Evolutionary conservation across 2,329 filamentous ascomycete genomes (phyloP).

Genomic region (Lojkania enalia): DNA sequence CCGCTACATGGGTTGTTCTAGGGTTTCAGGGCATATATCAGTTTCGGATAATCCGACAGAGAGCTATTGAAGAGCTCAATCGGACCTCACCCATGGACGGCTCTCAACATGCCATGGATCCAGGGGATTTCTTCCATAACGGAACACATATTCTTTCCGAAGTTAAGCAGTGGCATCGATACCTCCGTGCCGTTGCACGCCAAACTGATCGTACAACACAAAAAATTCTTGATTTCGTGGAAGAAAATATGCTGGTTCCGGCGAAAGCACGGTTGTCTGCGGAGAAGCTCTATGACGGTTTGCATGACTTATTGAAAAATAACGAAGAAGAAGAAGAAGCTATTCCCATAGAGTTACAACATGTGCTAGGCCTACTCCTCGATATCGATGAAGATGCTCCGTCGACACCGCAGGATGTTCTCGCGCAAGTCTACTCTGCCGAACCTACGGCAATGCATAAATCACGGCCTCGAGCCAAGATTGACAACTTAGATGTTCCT

Average conservation of each 20-base stretch:
- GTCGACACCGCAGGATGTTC: no score
- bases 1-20: slow-evolving; percentile 42
- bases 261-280: slow-evolving; percentile 2
- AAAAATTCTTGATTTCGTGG: slow-evolving; percentile 8
- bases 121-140: slow-evolving; percentile 8
- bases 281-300: not conserved
- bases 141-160: slow-evolving; percentile 6
- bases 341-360: not conserved
- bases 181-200: slow-evolving; percentile 1
- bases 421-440: no score
- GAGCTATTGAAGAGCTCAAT: slow-evolving; percentile 5
- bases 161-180: slow-evolving; percentile 12
- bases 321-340: not conserved
- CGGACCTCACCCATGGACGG: not conserved
- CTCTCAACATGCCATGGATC: not conserved
- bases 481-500: not conserved
- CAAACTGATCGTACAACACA: slow-evolving; percentile 7
- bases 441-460: no score
- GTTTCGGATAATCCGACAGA: slow-evolving; percentile 11
- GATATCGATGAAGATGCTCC: no score
- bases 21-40: slow-evolving; percentile 31
- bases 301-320: not conserved
- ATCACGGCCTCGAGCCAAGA: no score
- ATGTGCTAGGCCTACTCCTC: not conserved
- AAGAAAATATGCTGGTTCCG: slow-evolving; percentile 6